Percentiles rank a stretch among this genome's conserved stretches.
phyloP scores from a whole-genome alignment of 805 yeast genomes.

The Wickerhamomyces canadensis region DNA sequence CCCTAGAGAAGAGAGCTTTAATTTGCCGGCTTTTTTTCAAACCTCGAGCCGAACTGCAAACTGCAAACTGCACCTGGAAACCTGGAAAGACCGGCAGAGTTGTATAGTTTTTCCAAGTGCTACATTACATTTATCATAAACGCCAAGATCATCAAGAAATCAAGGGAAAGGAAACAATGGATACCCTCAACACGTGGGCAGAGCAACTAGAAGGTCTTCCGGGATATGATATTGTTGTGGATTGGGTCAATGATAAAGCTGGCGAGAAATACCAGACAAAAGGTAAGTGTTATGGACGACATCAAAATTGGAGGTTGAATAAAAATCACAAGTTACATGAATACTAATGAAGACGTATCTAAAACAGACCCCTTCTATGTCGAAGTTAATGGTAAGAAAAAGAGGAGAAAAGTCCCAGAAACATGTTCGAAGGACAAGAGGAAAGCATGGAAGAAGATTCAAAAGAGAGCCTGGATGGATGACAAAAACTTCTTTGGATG shows the following conservation, averaged over 20 bases:
- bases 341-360: too few species aligned
- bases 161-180: conserved; percentile 9
- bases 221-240: conserved; percentile 51
- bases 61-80: too few species aligned
- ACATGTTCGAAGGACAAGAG: conserved; percentile 54
- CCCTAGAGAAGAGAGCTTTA: too few species aligned
- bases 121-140: too few species aligned
- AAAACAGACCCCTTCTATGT: conserved; percentile 56
- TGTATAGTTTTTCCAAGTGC: too few species aligned
- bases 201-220: conserved; percentile 45
- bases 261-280: conserved; percentile 58
- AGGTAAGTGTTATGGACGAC: conserved; percentile 26
- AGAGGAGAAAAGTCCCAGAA: conserved; percentile 55
- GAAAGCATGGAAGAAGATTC: conserved; percentile 67
- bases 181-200: conserved; percentile 15
- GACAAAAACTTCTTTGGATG: conserved; percentile 82
- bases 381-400: conserved; percentile 44
- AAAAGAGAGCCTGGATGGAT: conserved; percentile 77
- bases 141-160: too few species aligned
- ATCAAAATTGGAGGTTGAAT: too few species aligned
- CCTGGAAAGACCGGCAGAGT: background rate
- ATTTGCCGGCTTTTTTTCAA: too few species aligned
- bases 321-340: too few species aligned
- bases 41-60: too few species aligned
- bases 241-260: conserved; percentile 59